These are phyloP conservation scores for Apiospora phragmitis DNA, from an alignment of 2,329 filamentous ascomycete genomes.

Conservation along the genomic window DNA sequence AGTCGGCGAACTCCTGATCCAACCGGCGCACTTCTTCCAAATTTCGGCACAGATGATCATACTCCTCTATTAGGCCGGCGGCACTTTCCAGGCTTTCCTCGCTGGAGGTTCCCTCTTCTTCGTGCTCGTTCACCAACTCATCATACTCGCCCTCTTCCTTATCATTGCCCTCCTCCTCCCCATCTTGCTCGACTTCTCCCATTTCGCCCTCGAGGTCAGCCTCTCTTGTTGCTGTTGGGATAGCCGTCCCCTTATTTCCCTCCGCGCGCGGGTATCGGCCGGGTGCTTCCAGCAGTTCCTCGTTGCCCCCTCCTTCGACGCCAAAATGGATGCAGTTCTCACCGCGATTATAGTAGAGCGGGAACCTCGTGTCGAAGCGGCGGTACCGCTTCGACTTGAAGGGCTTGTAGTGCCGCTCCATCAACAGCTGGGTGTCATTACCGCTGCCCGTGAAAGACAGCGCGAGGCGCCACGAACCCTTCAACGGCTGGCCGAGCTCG, in stretches of 20 bases:
- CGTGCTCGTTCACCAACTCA: too few species aligned
- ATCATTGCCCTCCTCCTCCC: too few species aligned
- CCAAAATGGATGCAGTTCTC: conserved; percentile 17
- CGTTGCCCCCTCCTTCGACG: neutral
- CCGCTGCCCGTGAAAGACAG: neutral
- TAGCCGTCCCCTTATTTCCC: neutral
- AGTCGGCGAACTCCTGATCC: too few species aligned
- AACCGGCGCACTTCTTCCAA: too few species aligned
- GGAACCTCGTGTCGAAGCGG: neutral
- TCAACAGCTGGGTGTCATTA: neutral
- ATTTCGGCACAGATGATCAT: too few species aligned
- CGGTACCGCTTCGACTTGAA: neutral
- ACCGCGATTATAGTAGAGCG: conserved; percentile 14
- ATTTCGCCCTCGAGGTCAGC: too few species aligned
- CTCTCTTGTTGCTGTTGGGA: too few species aligned
- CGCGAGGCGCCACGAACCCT: conserved; percentile 12
- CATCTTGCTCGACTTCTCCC: too few species aligned
- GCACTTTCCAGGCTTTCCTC: too few species aligned
- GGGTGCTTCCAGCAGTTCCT: neutral
- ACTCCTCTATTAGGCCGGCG: too few species aligned
- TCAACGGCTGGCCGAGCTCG: conserved; percentile 11
- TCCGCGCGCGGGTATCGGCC: neutral
- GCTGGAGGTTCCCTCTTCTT: too few species aligned
- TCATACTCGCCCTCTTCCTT: too few species aligned
- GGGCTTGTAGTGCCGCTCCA: neutral